Evolutionary conservation across 768 basidiomycete genomes (phyloP).

Genomic region (Mycena crocata): DNA sequence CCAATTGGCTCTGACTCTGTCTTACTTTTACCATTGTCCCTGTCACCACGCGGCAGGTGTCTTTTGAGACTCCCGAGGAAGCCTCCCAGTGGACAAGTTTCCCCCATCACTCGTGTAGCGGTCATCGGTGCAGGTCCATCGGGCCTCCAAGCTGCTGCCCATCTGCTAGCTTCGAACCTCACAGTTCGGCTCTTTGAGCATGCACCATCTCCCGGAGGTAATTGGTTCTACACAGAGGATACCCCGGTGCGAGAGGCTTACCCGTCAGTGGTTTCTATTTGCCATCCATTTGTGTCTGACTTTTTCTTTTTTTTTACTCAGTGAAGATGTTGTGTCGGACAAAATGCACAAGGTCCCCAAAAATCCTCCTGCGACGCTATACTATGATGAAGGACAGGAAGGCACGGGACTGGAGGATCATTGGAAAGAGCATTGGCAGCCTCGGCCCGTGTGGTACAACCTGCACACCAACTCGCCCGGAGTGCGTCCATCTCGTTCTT

Average conservation of each 20-base stretch:
- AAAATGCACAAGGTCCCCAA: neutral
- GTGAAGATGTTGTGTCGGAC: too few relatives aligned
- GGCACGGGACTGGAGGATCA: conserved; percentile 24
- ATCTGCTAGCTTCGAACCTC: conserved; percentile 18
- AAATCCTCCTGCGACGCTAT: conserved; percentile 22
- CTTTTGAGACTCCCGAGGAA: neutral
- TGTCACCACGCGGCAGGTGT: too few relatives aligned
- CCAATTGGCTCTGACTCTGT: too few relatives aligned
- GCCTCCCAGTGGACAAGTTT: conserved; percentile 12
- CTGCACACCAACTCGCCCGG: conserved; percentile 33
- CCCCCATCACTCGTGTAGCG: conserved; percentile 17
- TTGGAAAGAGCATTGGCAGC: conserved; percentile 37
- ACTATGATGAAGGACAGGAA: conserved; percentile 32
- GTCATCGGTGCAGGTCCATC: conserved; percentile 31
- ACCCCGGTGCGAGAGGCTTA: conserved; percentile 31
- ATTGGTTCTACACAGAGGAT: conserved; percentile 36
- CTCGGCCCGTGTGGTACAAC: conserved; percentile 33
- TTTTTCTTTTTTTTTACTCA: too few relatives aligned
- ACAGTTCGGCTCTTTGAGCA: conserved; percentile 36
- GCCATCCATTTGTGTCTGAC: too few relatives aligned
- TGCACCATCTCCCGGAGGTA: conserved; percentile 33
- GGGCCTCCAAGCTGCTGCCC: conserved; percentile 29
- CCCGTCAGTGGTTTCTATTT: conserved; percentile 31
- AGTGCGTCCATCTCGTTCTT: neutral
- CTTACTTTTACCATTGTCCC: too few relatives aligned